Percentiles rank a stretch among this genome's conserved stretches.
phyloP scores from a whole-genome alignment of 129 eudicot genomes.

The Chrysanthemum lavandulifolium region DNA sequence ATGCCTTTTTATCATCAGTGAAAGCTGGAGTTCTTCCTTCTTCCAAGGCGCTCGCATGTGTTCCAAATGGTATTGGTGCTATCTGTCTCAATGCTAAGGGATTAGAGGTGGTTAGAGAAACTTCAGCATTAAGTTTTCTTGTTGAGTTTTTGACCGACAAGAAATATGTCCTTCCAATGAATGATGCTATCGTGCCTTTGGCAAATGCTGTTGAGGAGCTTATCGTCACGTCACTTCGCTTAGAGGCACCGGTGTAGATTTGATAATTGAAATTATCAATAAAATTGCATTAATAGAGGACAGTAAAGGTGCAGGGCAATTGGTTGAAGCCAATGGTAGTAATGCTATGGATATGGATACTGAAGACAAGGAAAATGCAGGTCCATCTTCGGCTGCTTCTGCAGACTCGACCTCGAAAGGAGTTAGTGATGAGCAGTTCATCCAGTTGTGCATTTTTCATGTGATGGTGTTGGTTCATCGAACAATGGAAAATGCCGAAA shows the following conservation, averaged over 20 bases:
- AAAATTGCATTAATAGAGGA: constrained; percentile 62
- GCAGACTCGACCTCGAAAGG: constrained; percentile 45
- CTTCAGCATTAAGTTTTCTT: constrained; percentile 71
- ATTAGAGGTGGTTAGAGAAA: constrained; percentile 75
- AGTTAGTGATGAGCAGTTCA: constrained; percentile 73
- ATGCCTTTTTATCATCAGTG: constrained; percentile 76
- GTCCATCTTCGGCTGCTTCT: constrained; percentile 37
- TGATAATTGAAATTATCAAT: constrained; percentile 76
- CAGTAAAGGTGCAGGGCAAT: constrained; percentile 21
- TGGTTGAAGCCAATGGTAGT: constrained; percentile 46
- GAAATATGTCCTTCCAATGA: constrained; percentile 76
- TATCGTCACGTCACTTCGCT: constrained; percentile 82
- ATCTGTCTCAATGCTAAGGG: constrained; percentile 94
- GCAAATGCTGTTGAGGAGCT: constrained; percentile 98
- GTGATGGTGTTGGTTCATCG: constrained; percentile 94
- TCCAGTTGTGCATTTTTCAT: constrained; percentile 81
- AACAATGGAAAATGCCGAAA: constrained; percentile 95
- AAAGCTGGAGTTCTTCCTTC: constrained; percentile 76
- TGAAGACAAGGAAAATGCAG: constrained; percentile 62
- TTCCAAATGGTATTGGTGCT: constrained; percentile 94
- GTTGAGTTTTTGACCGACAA: constrained; percentile 67
- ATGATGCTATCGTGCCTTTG: constrained; percentile 86
- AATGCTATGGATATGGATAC: constrained; percentile 76
- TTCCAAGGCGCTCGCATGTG: constrained; percentile 83
- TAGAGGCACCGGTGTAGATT: constrained; percentile 80